These are phyloP conservation scores for Solanum etuberosum DNA, from an alignment of 257 asterid genomes.

Conservation along the genomic window DNA sequence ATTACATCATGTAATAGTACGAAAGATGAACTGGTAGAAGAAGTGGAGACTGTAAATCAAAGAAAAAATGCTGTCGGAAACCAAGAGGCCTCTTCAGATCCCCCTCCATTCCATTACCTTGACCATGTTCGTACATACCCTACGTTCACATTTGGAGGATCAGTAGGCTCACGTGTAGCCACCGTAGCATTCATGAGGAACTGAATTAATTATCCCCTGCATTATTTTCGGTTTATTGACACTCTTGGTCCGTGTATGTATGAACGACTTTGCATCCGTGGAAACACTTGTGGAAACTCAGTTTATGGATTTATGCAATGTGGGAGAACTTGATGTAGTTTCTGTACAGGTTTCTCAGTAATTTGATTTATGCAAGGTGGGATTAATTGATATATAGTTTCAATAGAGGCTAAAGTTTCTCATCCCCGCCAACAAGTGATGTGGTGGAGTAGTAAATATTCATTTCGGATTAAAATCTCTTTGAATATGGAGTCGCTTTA, in stretches of 20 bases:
- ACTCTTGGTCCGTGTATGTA: background rate
- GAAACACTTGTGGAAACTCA: background rate
- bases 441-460: background rate
- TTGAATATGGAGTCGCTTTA: background rate
- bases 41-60: slow-evolving; percentile 67
- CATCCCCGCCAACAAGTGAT: background rate
- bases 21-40: slow-evolving; percentile 84
- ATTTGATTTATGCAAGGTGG: background rate
- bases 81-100: slow-evolving; percentile 26
- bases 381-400: background rate
- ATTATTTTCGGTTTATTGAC: background rate
- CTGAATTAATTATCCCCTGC: slow-evolving; percentile 17
- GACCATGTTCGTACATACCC: slow-evolving; percentile 87
- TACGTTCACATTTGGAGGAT: slow-evolving; percentile 81
- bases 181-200: slow-evolving; percentile 83
- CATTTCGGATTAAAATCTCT: background rate
- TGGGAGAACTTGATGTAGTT: background rate
- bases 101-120: slow-evolving; percentile 47
- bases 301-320: background rate
- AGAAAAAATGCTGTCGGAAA: slow-evolving; percentile 31
- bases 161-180: slow-evolving; percentile 90
- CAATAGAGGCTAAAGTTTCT: background rate
- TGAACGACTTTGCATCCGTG: background rate
- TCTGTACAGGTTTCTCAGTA: background rate
- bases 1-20: slow-evolving; percentile 89